These are phyloP conservation scores for Aspergillus taichungensis DNA, from an alignment of 495 filamentous ascomycete species.

Conservation along the genomic window DNA sequence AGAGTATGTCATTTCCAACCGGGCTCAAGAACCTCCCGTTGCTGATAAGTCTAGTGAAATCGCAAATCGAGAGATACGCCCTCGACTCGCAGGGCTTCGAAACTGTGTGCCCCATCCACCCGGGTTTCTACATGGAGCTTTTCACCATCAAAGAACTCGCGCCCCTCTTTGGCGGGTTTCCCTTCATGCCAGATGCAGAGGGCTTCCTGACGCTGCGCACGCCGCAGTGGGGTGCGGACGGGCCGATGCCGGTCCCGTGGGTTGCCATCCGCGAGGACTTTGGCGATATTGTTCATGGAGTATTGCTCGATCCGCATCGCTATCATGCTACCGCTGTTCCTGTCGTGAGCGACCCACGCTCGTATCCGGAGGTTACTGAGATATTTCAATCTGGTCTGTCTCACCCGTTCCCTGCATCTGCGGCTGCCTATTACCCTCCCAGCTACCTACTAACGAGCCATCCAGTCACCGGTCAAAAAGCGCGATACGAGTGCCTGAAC, in stretches of 20 bases:
- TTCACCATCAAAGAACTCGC: slow-evolving; percentile 16
- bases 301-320: slow-evolving; percentile 20
- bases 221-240: slow-evolving; percentile 20
- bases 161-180: slow-evolving; percentile 22
- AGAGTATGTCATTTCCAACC: too few relatives aligned
- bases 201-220: slow-evolving; percentile 10
- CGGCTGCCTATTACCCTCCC: too few relatives aligned
- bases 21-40: neutral
- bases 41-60: slow-evolving; percentile 13
- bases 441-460: too few relatives aligned
- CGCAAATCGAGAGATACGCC: slow-evolving; percentile 18
- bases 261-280: slow-evolving; percentile 20
- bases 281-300: slow-evolving; percentile 26
- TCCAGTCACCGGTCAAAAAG: too few relatives aligned
- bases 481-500: too few relatives aligned
- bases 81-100: slow-evolving; percentile 10
- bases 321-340: too few relatives aligned
- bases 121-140: slow-evolving; percentile 22
- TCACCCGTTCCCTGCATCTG: too few relatives aligned
- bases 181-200: slow-evolving; percentile 11
- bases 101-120: slow-evolving; percentile 9
- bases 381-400: too few relatives aligned
- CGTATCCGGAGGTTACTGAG: too few relatives aligned
- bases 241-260: slow-evolving; percentile 20
- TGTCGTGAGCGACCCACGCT: too few relatives aligned